Evolutionary conservation across 108 stramenopile genomes (phyloP), one percentile per base, ranked within the genome.

Genomic region (Cyclotella kingstonii): DNA sequence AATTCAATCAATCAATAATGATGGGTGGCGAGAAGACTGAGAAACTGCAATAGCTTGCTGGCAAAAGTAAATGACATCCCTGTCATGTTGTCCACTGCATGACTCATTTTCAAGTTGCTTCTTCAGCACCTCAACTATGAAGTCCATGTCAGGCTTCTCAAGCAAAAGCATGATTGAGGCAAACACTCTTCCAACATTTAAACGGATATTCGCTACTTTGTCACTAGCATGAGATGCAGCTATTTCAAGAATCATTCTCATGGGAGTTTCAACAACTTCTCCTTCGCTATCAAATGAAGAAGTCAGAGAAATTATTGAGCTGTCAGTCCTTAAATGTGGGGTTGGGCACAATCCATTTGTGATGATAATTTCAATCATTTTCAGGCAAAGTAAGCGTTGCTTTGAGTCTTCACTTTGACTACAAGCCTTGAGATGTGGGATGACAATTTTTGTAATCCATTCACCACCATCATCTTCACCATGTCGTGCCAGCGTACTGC

Each of bases 341-440:
- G 76, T n/a, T 2, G 69, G 76, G 34, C 68, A 69, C 31, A 70
- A 43, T 29, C 73, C 62, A 48, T 81, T 78, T 11, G 84, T 72
- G 5, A 94, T 63, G 22, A 95, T 77, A 8, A 84, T 80, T 66
- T 91, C 88, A 22, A 90, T 70, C 90, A 95, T 95, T 56, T 90
- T 88, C 45, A 95, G 53, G 35, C 85, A 65, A 3, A 91, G 73
- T 44, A 91, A 66, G 18, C 93, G 60, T 67, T 90, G 90, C 58
- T 86, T 89, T 12, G 78, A 84, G 33, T 89, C 78, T 10, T 59
- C 36, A 49, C 83, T 81, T 40, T 74, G 72, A 35, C 86, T 74
- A 46, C 87, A 90, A 19, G 54, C 38, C 35, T 75, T 60, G 1
- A 95, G 75, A 29, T 87, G 82, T 4, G 93, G 93, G 22, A 95